Evolutionary conservation across 2,329 filamentous ascomycete genomes (phyloP).

Genomic region (Clarireedia monteithiana): DNA sequence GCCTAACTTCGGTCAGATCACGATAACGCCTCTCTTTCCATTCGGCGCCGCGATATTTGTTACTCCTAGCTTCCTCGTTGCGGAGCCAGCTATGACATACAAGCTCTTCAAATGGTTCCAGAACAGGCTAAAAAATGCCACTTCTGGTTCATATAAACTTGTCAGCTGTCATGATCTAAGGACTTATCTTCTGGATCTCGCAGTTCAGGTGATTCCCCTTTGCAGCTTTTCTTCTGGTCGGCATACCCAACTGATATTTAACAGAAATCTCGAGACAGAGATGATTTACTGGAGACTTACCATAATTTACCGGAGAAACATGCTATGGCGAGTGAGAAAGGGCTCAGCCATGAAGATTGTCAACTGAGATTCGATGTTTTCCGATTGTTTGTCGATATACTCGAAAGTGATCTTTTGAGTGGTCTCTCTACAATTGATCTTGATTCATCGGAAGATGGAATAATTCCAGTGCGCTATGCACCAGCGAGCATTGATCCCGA

Average conservation of each 20-base stretch:
- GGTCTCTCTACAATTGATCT: conserved; percentile 8
- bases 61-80: conserved; percentile 42
- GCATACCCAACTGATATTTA: not conserved
- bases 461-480: conserved; percentile 37
- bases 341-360: conserved; percentile 21
- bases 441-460: conserved; percentile 15
- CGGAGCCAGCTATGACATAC: conserved; percentile 35
- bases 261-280: conserved; percentile 23
- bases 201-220: conserved; percentile 4
- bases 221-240: not conserved
- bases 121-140: conserved; percentile 11
- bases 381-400: conserved; percentile 10
- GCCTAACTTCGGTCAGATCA: conserved; percentile 29
- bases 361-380: conserved; percentile 19
- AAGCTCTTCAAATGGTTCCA: conserved; percentile 37
- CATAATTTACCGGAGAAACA: conserved; percentile 21
- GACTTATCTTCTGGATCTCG: conserved; percentile 26
- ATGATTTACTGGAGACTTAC: conserved; percentile 16
- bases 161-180: conserved; percentile 20
- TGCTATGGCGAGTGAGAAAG: conserved; percentile 15
- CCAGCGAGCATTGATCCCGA: conserved; percentile 43
- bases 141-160: conserved; percentile 14
- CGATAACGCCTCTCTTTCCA: conserved; percentile 37
- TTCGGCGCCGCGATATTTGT: conserved; percentile 38
- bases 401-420: conserved; percentile 8